These are phyloP conservation scores for Endothia cerciana DNA, from an alignment of 2,329 filamentous ascomycete genomes.

Conservation along the genomic window DNA sequence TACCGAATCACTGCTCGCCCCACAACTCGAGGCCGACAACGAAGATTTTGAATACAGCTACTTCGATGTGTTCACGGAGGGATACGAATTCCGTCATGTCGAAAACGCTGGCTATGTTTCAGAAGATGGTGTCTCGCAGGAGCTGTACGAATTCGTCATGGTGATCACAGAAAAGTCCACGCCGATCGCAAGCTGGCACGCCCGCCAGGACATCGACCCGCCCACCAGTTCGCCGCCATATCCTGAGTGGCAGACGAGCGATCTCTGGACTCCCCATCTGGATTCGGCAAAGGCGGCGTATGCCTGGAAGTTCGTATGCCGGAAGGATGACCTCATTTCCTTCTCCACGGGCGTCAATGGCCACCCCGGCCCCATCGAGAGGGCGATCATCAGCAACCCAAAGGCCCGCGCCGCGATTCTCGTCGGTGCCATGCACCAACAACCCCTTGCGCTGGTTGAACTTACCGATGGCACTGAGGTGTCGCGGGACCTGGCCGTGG, in stretches of 20 bases:
- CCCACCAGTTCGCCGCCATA: conserved; percentile 23
- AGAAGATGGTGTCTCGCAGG: conserved; percentile 22
- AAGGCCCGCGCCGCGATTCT: conserved; percentile 29
- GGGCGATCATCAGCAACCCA: conserved; percentile 20
- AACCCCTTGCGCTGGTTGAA: conserved; percentile 31
- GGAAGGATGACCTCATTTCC: conserved; percentile 35
- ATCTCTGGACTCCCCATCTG: conserved; percentile 34
- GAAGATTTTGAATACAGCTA: conserved; percentile 31
- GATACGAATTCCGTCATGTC: conserved; percentile 29
- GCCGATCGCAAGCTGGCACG: conserved; percentile 29
- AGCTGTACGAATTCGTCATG: conserved; percentile 32
- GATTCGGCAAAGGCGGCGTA: conserved; percentile 31
- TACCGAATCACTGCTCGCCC: conserved; percentile 28
- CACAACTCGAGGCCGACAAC: conserved; percentile 27
- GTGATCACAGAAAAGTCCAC: conserved; percentile 23
- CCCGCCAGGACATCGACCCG: conserved; percentile 23
- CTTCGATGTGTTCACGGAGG: conserved; percentile 31
- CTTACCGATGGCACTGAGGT: conserved; percentile 20
- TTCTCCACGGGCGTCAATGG: conserved; percentile 32
- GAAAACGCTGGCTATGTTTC: conserved; percentile 25
- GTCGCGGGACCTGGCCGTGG: conserved; percentile 15
- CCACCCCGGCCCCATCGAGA: conserved; percentile 30
- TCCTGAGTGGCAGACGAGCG: conserved; percentile 29
- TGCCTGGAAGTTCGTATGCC: conserved; percentile 32
- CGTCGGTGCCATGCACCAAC: conserved; percentile 29